phyloP scores from a whole-genome alignment of 139 green algal genomes.

The Prasinococcaceae sp. region DNA sequence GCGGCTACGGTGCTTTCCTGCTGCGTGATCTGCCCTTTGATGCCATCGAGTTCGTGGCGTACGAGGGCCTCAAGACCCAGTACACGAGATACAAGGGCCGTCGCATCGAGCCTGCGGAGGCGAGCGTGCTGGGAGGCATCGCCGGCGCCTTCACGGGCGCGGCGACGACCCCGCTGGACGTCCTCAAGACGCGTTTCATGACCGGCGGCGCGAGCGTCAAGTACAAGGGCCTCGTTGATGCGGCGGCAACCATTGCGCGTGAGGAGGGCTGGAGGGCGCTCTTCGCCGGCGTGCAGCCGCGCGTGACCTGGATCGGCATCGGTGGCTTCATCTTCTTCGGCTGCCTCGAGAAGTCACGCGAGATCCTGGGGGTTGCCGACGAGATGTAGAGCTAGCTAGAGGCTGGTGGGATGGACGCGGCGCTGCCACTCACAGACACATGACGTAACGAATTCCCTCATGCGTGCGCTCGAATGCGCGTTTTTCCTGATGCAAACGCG shows the following conservation, averaged over 20 bases:
- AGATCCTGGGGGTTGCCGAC: too few species aligned
- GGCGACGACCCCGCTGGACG: constrained; percentile 31
- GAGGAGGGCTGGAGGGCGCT: constrained; percentile 70
- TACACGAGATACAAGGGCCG: neutral
- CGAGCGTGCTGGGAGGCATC: neutral
- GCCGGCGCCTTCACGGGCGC: constrained; percentile 25
- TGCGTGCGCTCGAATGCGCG: too few species aligned
- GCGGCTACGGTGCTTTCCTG: constrained; percentile 93
- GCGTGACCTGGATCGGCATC: constrained; percentile 90
- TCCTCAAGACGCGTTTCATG: constrained; percentile 34
- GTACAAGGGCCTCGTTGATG: constrained; percentile 25
- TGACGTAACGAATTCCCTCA: too few species aligned
- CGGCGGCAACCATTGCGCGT: constrained; percentile 34
- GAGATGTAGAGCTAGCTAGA: too few species aligned
- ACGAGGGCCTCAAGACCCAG: constrained; percentile 33
- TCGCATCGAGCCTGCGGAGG: neutral
- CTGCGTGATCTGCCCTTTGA: constrained; percentile 95
- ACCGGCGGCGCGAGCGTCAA: constrained; percentile 5
- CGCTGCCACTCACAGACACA: too few species aligned
- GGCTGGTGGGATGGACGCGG: too few species aligned
- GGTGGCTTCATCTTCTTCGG: constrained; percentile 42
- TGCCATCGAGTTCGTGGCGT: constrained; percentile 86
- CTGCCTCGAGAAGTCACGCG: constrained; percentile 21
- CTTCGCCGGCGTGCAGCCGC: constrained; percentile 78
- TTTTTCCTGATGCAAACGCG: too few species aligned